Evolutionary conservation across 2,329 filamentous ascomycete genomes (phyloP), one percentile per base, ranked within the genome.

Genomic region (Penicillium sp.): DNA sequence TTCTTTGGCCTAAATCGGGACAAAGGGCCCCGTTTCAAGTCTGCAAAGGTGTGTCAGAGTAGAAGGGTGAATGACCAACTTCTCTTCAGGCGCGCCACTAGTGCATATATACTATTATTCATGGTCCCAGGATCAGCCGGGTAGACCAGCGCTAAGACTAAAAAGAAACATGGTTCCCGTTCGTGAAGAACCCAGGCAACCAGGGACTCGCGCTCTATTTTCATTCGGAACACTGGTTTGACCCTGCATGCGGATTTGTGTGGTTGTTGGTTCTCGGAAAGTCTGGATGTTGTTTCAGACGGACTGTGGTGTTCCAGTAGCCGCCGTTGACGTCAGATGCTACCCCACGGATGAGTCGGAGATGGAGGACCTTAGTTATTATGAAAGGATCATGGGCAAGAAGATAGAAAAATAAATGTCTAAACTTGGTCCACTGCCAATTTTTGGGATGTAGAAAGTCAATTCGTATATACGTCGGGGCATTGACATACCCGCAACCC

Each of bases 251-350:
- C 54, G 27, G 35, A 43, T 26, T 11, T 5, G 2, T 19, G 29
- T 11, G 53, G 21, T 21, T 45, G 53, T 57, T 62, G 58, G 60
- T 29, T 54, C 47, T 35, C 33, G 10, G 50, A 44, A 21, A 25
- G 62, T 55, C 55, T 55, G 51, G 53, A 60, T 50, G 39, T 53
- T 45, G 61, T 66, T 65, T 65, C 62, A 66, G 49, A 25, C 25
- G 42, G 37, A 25, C 33, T 35, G 42, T 43, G 44, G 43, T 59
- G 65, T 67, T 66, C 57, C 64, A 66, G 58, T 39, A 67, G 58
- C 54, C 61, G 63, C 64, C 57, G 55, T 64, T 66, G 63, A 64
- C 64, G 64, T 67, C 64, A 67, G 57, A 57, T 37, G 19, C 39
- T 14, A 54, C 50, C 16, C 19, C 46, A 29, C 42, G 39, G 26